Evolutionary conservation across 768 basidiomycete species (phyloP), one percentile per base, ranked within the genome.

Genomic region (Xanthoconium stramineum): DNA sequence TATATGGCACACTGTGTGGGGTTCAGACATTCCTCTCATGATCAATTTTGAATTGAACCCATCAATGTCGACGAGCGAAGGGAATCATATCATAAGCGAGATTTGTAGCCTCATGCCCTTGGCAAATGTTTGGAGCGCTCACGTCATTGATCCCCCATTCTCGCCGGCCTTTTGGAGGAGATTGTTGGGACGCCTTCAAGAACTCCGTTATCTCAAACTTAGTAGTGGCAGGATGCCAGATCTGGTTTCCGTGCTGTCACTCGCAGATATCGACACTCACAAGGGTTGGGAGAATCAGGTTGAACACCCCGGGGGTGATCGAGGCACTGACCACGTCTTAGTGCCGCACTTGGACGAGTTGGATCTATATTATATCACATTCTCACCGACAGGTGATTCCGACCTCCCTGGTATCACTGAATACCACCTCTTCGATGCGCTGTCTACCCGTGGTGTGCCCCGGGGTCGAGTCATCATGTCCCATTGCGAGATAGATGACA

Each of bases 11-110:
- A 17, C 0, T 29, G n/a, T 17, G 2, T 50, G 49, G 49, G 10
- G 8, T 29, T 30, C 8, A 6, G 38, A 37, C 37, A 19, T 49
- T 17, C 37, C 37, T n/a, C 20, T 49, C 37, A 8, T 29, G 15
- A 6, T 49, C 28, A 3, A 6, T 10, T 3, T 49, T 29, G 0
- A 1, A 15, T 19, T 48, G 9, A 1, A 4, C 15, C 9, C 3
- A n/a, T 5, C 28, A 36, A 37, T 10, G n/a, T 77, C 14, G 72
- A 73, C 29, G 58, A 63, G 33, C 9, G 14, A 36, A 3, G 13
- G 2, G 17, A 19, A 14, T 20, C 9, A 2, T 36, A 11, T 49
- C 17, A 12, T 49, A 6, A 20, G 24, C 36, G 36, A 29, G 5
- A 17, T 38, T 6, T 38, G 28, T 29, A 12, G 36, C 48, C 6